Evolutionary conservation across 345 rosid species (phyloP), one percentile per base, ranked within the genome.

Genomic region (Diplotaxis tenuifolia): DNA sequence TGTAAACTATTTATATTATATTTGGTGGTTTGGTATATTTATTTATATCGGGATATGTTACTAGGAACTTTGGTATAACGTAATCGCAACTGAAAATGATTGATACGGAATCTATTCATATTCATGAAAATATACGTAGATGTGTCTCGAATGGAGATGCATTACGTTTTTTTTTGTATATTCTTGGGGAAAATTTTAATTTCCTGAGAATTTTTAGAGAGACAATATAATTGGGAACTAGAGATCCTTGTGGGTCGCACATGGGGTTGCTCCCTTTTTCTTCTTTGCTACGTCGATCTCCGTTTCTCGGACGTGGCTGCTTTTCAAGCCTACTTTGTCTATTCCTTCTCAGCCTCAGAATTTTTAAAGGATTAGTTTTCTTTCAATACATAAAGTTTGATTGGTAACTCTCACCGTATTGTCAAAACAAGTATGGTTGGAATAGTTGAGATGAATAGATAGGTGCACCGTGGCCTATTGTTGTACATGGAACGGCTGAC

Each of bases 281-380:
- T 32, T 61, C 5, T 76, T 76, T 76, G 54, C 42, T 50, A 65
- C 62, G 76, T 77, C 75, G 50, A 71, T 49, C 34, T 65, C 62
- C 67, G 65, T 65, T 71, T 70, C 9, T 65, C 32, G 23, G 62
- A 77, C 80, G 66, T 77, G 63, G 76, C 75, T 47, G 55, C 72
- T 71, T 77, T 76, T 77, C 47, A 49, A 77, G 67, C 75, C 56
- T 47, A 36, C 29, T 27, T 7, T 67, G 73, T 60, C 78, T 61
- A 60, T 18, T 60, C 60, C 56, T 67, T 67, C 55, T 34, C 73
- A 60, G n/a, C 73, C 68, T 74, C 68, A 32, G 65, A 40, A 14
- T 0, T 23, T 15, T 23, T 62, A 15, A 45, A 59, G 18, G 11
- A n/a, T 22, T n/a, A 10, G 9, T 4, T 56, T 56, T 28, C 18